Percentiles rank a stretch among this genome's conserved stretches.
Evolutionary conservation across 257 asterid genomes (phyloP).

Genomic region (Orobanche coerulescens): DNA sequence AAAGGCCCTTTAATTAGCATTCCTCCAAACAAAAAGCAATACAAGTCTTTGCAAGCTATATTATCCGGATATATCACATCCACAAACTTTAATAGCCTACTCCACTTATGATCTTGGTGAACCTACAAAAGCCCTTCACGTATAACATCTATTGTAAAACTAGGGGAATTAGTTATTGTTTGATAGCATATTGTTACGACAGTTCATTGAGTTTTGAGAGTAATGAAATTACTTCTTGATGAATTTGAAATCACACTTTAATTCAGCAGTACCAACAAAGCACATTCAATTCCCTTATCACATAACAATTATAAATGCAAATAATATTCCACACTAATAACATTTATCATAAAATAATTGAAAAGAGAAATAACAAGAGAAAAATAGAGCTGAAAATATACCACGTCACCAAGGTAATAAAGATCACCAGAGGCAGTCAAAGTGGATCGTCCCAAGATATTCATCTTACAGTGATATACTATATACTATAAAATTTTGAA

Average conservation of each 20-base stretch:
- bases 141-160: background rate
- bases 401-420: conserved; percentile 95
- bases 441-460: conserved; percentile 90
- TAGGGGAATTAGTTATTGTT: background rate
- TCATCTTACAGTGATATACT: no score
- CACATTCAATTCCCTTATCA: background rate
- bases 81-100: background rate
- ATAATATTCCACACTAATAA: background rate
- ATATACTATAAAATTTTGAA: no score
- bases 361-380: background rate
- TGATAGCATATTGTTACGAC: background rate
- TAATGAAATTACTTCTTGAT: conserved; percentile 4
- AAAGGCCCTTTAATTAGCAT: background rate
- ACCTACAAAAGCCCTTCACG: background rate
- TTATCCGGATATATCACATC: background rate
- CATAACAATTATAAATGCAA: background rate
- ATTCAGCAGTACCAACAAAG: background rate
- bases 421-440: conserved; percentile 85
- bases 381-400: conserved; percentile 18
- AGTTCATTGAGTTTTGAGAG: background rate
- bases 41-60: background rate
- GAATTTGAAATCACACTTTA: background rate
- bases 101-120: background rate
- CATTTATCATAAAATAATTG: background rate
- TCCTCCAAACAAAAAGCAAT: background rate